phyloP scores from a whole-genome alignment of 495 filamentous ascomycete species.

The Chaetomium fimeti region DNA sequence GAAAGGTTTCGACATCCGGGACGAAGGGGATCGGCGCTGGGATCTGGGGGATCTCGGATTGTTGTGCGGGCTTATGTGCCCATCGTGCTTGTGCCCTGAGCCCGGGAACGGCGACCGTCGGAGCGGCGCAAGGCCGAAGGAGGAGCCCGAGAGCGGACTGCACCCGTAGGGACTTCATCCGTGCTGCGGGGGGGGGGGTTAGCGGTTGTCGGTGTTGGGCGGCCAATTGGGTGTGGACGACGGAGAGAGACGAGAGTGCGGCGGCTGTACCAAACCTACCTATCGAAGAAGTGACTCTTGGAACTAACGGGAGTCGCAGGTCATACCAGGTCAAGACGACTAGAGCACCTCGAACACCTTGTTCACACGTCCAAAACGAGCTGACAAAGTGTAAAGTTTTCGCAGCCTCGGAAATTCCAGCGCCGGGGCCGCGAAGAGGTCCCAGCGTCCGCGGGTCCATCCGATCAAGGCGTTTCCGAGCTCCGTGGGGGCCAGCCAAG shows the following conservation, averaged over 20 bases:
- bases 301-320: slow-evolving; percentile 15
- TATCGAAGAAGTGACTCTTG: slow-evolving; percentile 21
- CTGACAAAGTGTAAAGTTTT: slow-evolving; percentile 30
- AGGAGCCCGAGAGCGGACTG: slow-evolving; percentile 35
- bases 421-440: background rate
- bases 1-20: slow-evolving; percentile 83
- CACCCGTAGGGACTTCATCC: slow-evolving; percentile 36
- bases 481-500: too few species aligned
- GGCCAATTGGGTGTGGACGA: background rate
- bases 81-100: slow-evolving; percentile 36
- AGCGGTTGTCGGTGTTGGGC: background rate
- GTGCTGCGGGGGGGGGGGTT: slow-evolving; percentile 19
- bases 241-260: too few species aligned
- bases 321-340: slow-evolving; percentile 26
- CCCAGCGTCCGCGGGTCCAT: slow-evolving; percentile 18
- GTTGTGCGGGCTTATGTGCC: slow-evolving; percentile 31
- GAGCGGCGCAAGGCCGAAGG: slow-evolving; percentile 31
- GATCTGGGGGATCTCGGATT: slow-evolving; percentile 47
- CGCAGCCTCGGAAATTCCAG: slow-evolving; percentile 12
- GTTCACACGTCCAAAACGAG: slow-evolving; percentile 7
- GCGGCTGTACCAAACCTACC: slow-evolving; percentile 19
- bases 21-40: slow-evolving; percentile 79
- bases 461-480: too few species aligned
- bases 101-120: slow-evolving; percentile 22
- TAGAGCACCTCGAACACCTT: slow-evolving; percentile 4